phyloP scores from a whole-genome alignment of 108 stramenopile species.

The Nitzschia putrida region DNA sequence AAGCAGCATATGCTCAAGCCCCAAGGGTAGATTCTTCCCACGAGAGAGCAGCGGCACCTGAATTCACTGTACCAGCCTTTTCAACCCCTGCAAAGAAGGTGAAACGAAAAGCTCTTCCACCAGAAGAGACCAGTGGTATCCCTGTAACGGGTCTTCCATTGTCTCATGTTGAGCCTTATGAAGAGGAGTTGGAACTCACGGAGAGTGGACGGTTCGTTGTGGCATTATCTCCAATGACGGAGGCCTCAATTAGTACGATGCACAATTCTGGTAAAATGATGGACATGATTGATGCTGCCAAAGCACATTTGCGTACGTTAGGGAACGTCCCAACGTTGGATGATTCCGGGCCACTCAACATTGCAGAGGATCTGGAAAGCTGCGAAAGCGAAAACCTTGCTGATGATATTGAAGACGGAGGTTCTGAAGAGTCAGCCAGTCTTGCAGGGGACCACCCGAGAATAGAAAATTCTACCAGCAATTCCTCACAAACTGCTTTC shows the following conservation, averaged over 20 bases:
- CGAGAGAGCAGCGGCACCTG: background rate
- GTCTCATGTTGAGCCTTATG: background rate
- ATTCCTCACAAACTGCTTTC: conserved; percentile 7
- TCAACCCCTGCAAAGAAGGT: background rate
- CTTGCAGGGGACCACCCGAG: background rate
- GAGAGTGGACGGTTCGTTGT: conserved; percentile 21
- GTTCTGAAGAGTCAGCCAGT: background rate
- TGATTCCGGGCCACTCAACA: conserved; percentile 6
- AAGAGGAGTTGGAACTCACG: conserved; percentile 11
- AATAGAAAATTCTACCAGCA: background rate
- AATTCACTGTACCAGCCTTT: background rate
- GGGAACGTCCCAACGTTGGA: conserved; percentile 9
- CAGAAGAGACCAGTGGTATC: background rate
- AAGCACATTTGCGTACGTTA: background rate
- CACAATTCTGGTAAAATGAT: conserved; percentile 16
- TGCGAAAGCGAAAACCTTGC: background rate
- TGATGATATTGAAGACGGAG: background rate
- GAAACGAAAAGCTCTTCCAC: background rate
- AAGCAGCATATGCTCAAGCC: conserved; percentile 15
- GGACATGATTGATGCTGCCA: conserved; percentile 9
- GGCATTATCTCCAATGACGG: conserved; percentile 22
- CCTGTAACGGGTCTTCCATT: background rate
- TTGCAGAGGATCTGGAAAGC: background rate
- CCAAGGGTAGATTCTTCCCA: background rate
- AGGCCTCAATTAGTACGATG: conserved; percentile 7